Percentiles rank a stretch among this genome's conserved stretches.
These are phyloP conservation scores for Blastocladiella emersonii DNA, from an alignment of 371 early-diverging fungal species.

Conservation along the genomic window DNA sequence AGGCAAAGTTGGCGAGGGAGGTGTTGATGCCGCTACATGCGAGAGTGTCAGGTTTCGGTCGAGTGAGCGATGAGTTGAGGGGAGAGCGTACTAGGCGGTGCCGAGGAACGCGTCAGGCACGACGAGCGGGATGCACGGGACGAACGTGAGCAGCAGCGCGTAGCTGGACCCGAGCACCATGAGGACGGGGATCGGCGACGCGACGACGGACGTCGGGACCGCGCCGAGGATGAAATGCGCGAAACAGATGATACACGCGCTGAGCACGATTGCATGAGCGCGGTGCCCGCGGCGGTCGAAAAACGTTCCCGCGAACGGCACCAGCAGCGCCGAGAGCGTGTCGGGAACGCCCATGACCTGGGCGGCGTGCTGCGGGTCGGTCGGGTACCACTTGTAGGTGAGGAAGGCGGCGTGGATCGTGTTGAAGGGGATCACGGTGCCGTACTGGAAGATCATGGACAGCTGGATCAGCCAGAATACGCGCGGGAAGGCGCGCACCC, in stretches of 20 bases:
- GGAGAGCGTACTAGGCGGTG: constrained; percentile 1
- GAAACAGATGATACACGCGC: constrained; percentile 17
- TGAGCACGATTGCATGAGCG: constrained; percentile 16
- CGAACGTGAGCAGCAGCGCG: constrained; percentile 16
- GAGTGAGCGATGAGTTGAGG: neutral
- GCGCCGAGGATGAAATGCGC: constrained; percentile 26
- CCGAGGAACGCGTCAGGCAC: constrained; percentile 3
- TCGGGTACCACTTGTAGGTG: constrained; percentile 41
- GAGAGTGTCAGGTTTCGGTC: neutral
- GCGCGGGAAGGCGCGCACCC: neutral
- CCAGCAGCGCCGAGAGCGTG: constrained; percentile 33
- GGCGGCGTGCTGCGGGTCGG: constrained; percentile 33
- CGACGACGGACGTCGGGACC: constrained; percentile 7
- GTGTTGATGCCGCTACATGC: constrained; percentile 11
- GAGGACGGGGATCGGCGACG: constrained; percentile 33
- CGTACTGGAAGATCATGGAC: neutral
- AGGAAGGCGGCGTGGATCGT: constrained; percentile 44
- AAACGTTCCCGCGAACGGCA: constrained; percentile 34
- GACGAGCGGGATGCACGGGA: neutral
- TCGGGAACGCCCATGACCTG: constrained; percentile 42
- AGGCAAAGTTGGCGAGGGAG: constrained; percentile 25
- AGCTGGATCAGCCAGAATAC: neutral
- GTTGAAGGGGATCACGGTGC: constrained; percentile 40
- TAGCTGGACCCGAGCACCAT: constrained; percentile 38
- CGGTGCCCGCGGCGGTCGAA: constrained; percentile 34